Conservation (phyloP, 75 land plant genomes). For the Cupressus sempervirens region DNA sequence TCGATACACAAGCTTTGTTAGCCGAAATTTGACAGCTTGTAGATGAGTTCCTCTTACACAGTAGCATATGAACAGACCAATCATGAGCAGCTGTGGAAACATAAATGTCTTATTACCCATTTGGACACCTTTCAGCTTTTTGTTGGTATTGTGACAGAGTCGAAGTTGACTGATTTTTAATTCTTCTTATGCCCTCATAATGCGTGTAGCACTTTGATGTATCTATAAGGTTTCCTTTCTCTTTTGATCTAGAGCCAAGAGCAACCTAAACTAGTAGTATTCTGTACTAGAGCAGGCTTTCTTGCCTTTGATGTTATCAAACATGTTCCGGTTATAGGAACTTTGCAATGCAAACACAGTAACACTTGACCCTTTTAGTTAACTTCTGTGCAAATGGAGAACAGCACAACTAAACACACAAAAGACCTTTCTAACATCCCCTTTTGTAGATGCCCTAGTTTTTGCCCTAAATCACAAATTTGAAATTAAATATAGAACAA, state of each 20-base stretch:
- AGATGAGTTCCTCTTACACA: not conserved
- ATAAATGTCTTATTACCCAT: not conserved
- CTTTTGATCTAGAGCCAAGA: not conserved
- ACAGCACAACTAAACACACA: not conserved
- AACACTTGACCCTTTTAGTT: not conserved
- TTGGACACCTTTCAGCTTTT: not conserved
- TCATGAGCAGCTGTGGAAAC: not conserved
- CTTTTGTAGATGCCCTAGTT: too few relatives aligned
- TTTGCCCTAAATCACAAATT: too few relatives aligned
- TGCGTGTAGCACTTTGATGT: not conserved
- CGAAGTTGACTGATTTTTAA: not conserved
- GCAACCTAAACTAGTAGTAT: not conserved
- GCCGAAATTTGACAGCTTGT: not conserved
- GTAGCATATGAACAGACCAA: not conserved
- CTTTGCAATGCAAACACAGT: not conserved
- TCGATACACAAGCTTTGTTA: not conserved
- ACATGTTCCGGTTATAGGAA: not conserved
- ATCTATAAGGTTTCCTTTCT: not conserved
- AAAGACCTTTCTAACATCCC: not conserved
- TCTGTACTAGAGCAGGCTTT: not conserved
- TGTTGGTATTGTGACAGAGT: not conserved
- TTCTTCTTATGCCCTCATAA: not conserved
- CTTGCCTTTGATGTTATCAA: not conserved
- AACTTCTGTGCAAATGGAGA: not conserved
- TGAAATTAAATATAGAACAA: too few relatives aligned